Evolutionary conservation across 345 rosid genomes (phyloP).

Genomic region (Firmiana major): DNA sequence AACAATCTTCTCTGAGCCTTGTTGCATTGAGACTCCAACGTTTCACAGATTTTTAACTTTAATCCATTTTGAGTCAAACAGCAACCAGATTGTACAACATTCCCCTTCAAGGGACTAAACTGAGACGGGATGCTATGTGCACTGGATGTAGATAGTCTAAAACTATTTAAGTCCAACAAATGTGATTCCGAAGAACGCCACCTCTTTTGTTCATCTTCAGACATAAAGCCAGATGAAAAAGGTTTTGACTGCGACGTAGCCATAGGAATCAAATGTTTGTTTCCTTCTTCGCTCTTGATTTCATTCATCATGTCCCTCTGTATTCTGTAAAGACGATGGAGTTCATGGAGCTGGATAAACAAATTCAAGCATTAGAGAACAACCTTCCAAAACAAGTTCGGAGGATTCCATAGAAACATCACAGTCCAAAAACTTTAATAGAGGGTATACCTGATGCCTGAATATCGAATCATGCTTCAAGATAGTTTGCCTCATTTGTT

Average conservation of each 20-base stretch:
- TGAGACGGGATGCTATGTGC: conserved; percentile 44
- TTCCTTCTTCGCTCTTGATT: conserved; percentile 43
- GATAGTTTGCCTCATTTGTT: conserved; percentile 59
- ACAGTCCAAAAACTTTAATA: background rate
- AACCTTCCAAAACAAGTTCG: background rate
- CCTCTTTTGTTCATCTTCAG: conserved; percentile 25
- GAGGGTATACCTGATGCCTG: conserved; percentile 56
- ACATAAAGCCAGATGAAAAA: conserved; percentile 18
- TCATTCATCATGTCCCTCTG: conserved; percentile 78
- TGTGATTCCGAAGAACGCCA: conserved; percentile 12
- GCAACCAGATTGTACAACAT: conserved; percentile 30
- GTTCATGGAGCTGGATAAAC: conserved; percentile 51
- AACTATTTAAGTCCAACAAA: conserved; percentile 11
- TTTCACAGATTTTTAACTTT: conserved; percentile 27
- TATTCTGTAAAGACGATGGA: conserved; percentile 66
- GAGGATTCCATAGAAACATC: background rate
- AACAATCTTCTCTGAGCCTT: conserved; percentile 48
- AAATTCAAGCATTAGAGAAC: conserved; percentile 17
- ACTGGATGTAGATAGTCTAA: conserved; percentile 24
- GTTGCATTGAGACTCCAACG: conserved; percentile 28
- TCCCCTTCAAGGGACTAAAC: conserved; percentile 29
- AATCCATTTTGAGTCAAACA: conserved; percentile 31
- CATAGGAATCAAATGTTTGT: conserved; percentile 19
- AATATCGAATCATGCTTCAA: conserved; percentile 67
- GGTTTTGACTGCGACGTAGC: conserved; percentile 31